Evolutionary conservation across 2,329 filamentous ascomycete genomes (phyloP).

Genomic region (Monilinia polystroma): DNA sequence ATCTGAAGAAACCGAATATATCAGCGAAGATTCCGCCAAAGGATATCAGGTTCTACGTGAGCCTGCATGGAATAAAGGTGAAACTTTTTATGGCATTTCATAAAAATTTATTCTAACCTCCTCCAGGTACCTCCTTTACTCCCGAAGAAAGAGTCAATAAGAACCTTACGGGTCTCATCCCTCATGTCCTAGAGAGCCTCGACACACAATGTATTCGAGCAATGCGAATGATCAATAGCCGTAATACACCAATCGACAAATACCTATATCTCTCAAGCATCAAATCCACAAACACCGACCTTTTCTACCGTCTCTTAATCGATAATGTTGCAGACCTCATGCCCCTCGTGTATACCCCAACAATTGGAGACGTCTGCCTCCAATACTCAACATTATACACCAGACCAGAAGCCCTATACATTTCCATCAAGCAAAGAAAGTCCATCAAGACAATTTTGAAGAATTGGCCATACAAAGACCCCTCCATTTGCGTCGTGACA

Average conservation of each 20-base stretch:
- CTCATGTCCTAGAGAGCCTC: conserved; percentile 61
- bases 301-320: conserved; percentile 80
- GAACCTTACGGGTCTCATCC: conserved; percentile 65
- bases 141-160: conserved; percentile 62
- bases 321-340: conserved; percentile 76
- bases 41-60: conserved; percentile 63
- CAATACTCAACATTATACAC: conserved; percentile 96
- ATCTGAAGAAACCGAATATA: conserved; percentile 52
- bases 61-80: conserved; percentile 64
- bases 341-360: conserved; percentile 83
- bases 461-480: conserved; percentile 88
- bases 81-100: background rate
- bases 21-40: conserved; percentile 51
- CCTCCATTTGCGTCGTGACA: conserved; percentile 95
- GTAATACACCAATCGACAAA: conserved; percentile 72
- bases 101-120: conserved; percentile 23
- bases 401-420: conserved; percentile 91
- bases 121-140: conserved; percentile 60
- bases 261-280: conserved; percentile 78
- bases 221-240: conserved; percentile 71
- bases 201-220: conserved; percentile 63
- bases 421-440: conserved; percentile 91
- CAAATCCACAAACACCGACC: conserved; percentile 72
- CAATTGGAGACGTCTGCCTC: conserved; percentile 93
- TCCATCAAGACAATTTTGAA: conserved; percentile 83